These are phyloP conservation scores for Ochromonadaceae sp. DNA, from an alignment of 352 stramenopile species.

Conservation along the genomic window DNA sequence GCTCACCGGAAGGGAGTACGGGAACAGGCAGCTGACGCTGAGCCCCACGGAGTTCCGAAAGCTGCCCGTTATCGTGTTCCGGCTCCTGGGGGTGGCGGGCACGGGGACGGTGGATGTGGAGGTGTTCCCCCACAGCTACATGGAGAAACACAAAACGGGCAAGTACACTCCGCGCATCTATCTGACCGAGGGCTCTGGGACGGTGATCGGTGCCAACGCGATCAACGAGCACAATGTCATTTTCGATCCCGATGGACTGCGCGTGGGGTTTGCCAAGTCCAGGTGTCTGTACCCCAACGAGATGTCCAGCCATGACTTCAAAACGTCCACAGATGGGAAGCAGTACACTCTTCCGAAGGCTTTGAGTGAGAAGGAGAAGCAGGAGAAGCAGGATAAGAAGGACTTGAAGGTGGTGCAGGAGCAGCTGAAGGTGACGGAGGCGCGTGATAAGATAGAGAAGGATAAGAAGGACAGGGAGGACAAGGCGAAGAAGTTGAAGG, in stretches of 20 bases:
- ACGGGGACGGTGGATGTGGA: background rate
- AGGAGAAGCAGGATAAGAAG: conserved; percentile 39
- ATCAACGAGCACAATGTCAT: conserved; percentile 57
- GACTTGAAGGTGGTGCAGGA: too few species aligned
- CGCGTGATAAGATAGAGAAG: too few species aligned
- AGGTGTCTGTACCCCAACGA: conserved; percentile 40
- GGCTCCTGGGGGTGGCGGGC: conserved; percentile 22
- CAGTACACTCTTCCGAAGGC: too few species aligned
- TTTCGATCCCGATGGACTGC: conserved; percentile 45
- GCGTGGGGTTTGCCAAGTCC: conserved; percentile 43
- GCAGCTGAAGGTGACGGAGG: too few species aligned
- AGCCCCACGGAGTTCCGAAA: conserved; percentile 14
- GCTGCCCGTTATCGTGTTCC: conserved; percentile 20
- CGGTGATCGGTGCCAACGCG: conserved; percentile 55
- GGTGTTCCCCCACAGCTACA: background rate
- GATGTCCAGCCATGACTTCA: too few species aligned
- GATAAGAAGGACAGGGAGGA: conserved; percentile 32
- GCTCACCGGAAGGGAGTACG: conserved; percentile 23
- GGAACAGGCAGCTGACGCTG: conserved; percentile 20
- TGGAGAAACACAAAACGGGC: conserved; percentile 23
- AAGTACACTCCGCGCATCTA: conserved; percentile 45
- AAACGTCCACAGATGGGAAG: too few species aligned
- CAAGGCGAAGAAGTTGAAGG: conserved; percentile 41
- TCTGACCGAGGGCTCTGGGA: conserved; percentile 42
- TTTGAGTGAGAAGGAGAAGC: conserved; percentile 32